Base-by-base conservation (phyloP, 1,284 basidiomycete genomes). In the Naganishia liquefaciens region DNA sequence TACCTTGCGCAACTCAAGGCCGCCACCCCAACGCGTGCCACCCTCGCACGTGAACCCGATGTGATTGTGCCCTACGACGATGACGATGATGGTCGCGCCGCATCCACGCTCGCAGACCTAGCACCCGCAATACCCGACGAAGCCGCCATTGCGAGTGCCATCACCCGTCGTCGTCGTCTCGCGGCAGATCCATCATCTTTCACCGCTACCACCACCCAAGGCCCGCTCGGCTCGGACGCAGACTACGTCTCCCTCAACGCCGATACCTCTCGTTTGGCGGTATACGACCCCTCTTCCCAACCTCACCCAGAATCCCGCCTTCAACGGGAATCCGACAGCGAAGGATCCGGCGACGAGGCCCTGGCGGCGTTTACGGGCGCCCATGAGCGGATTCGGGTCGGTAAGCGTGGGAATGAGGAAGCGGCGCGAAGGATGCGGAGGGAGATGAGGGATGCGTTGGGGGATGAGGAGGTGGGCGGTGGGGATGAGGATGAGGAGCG, bases 241-340 rank as follows among this genome's bases (percentile, higher is more conserved):
- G 92, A 93, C 53, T 96, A 86, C 70, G 91, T 97, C 39, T 90
- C 92, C 0, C 79, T 97, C 11, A 87, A 88, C 11, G 82, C 91
- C 2, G 82, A 70, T 0, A 84, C 11, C 83, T 83, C 68, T 72
- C 70, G 72, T 39, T 62, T 77, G n/a, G 66, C 75, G 33, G 70
- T 77, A 0, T 75, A 75, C 58, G 75, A 76, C 65, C 69, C 70
- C 2, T 62, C 67, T 43, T 66, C 71, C 7, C 90, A 90, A 0
- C 90, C 91, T n/a, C 91, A 93, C 82, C 91, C 91, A 11, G 90
- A 91, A 71, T 93, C 90, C 72, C 83, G 93, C 19, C 79, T 97
- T 19, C 81, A 93, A 78, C 80, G 93, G 61, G 94, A 97, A 77
- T 93, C 96, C 49, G 93, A 97, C 75, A 91, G 95, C 71, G 76